These are phyloP conservation scores for Coemansia sp. DNA, from an alignment of 192 early-diverging fungal genomes.

Conservation along the genomic window DNA sequence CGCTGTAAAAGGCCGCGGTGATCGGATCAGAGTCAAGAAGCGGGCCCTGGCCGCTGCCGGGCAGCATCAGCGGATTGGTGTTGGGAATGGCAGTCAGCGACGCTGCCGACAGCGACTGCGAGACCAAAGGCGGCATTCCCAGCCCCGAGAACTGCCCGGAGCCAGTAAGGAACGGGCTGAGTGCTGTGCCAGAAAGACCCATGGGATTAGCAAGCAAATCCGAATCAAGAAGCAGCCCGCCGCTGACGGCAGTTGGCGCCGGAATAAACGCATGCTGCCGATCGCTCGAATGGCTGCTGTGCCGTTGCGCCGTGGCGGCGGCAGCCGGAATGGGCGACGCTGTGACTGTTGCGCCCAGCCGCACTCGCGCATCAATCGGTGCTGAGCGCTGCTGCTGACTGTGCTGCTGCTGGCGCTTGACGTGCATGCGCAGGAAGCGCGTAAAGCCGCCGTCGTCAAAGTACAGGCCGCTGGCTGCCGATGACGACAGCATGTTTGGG, in stretches of 20 bases:
- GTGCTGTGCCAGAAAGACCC: conserved; percentile 22
- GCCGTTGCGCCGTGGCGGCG: not conserved
- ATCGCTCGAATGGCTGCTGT: not conserved
- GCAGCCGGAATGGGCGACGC: conserved; percentile 10
- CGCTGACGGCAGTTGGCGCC: conserved; percentile 35
- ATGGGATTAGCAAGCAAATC: conserved; percentile 27
- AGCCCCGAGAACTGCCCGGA: conserved; percentile 8
- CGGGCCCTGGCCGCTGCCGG: conserved; percentile 49
- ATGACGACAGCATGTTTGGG: conserved; percentile 33
- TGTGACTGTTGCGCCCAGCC: conserved; percentile 10
- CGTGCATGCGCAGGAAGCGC: conserved; percentile 53
- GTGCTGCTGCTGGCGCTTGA: conserved; percentile 43
- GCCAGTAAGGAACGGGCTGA: conserved; percentile 27
- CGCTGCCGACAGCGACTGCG: not conserved
- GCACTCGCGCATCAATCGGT: not conserved
- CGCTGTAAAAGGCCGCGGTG: conserved; percentile 49
- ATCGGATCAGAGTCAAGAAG: conserved; percentile 37
- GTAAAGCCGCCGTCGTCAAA: conserved; percentile 57
- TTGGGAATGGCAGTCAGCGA: conserved; percentile 37
- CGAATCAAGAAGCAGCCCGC: conserved; percentile 33
- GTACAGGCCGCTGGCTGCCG: conserved; percentile 39
- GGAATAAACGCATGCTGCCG: conserved; percentile 8
- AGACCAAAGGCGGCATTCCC: conserved; percentile 11
- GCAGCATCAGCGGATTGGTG: conserved; percentile 54
- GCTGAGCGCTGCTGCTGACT: conserved; percentile 10